These are phyloP conservation scores for Yamadazyma olivae DNA, from an alignment of 805 yeast species.

Conservation along the genomic window DNA sequence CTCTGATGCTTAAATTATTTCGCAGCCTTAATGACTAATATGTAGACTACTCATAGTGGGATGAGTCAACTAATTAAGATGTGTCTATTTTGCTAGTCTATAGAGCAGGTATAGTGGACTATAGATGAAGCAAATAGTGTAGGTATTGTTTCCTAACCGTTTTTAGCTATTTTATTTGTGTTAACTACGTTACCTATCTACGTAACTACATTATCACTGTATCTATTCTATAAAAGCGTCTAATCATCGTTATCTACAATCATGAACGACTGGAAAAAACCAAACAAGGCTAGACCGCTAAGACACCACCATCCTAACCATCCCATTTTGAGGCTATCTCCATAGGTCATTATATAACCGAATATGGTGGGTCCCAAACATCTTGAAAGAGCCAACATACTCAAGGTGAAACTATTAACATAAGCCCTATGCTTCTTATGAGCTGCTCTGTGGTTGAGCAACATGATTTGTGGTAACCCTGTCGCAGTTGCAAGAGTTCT, in stretches of 20 bases:
- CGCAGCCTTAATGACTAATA: not conserved
- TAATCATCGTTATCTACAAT: conserved; percentile 28
- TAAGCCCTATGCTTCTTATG: conserved; percentile 31
- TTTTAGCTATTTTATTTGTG: too few species aligned
- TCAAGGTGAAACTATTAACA: conserved; percentile 31
- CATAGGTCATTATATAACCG: conserved; percentile 33
- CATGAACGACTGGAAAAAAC: conserved; percentile 25
- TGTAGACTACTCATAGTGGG: not conserved
- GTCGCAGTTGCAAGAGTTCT: conserved; percentile 32
- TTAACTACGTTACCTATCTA: too few species aligned
- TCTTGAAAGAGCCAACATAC: conserved; percentile 30
- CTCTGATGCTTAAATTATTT: too few species aligned
- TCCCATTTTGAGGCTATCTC: conserved; percentile 21
- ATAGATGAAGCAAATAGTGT: too few species aligned
- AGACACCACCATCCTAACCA: conserved; percentile 37
- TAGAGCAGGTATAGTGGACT: too few species aligned
- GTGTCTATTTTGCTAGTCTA: too few species aligned
- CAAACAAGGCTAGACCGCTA: conserved; percentile 24
- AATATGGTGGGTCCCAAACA: conserved; percentile 31
- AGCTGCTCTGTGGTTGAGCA: conserved; percentile 35
- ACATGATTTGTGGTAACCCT: conserved; percentile 34
- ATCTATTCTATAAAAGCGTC: too few species aligned
- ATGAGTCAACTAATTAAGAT: too few species aligned
- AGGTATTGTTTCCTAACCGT: too few species aligned
- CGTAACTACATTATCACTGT: too few species aligned